Conservation (phyloP, 2,329 filamentous ascomycete species). For the Colletotrichum lini region DNA sequence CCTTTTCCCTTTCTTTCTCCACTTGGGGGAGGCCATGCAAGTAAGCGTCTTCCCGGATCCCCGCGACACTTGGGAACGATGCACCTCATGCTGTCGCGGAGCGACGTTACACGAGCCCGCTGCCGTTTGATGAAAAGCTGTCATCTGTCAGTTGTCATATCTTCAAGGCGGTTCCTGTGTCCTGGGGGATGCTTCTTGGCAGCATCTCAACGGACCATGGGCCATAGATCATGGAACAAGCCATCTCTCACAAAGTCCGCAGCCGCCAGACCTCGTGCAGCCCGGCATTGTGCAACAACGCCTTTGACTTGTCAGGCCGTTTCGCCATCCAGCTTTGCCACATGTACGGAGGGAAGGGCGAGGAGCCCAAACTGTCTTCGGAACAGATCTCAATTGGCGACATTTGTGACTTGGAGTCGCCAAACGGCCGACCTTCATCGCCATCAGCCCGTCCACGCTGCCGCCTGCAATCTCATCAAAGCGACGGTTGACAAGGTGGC, state of each 20-base stretch:
- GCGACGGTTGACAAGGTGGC: background rate
- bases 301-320: slow-evolving; percentile 26
- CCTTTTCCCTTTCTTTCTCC: slow-evolving; percentile 1
- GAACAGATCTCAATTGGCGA: background rate
- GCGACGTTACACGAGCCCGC: slow-evolving; percentile 30
- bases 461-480: slow-evolving; percentile 19
- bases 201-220: slow-evolving; percentile 28
- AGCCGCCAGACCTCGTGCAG: slow-evolving; percentile 14
- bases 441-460: slow-evolving; percentile 4
- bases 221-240: slow-evolving; percentile 19
- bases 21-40: slow-evolving; percentile 25
- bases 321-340: slow-evolving; percentile 26
- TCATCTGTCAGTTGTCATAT: slow-evolving; percentile 43
- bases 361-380: slow-evolving; percentile 1
- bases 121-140: slow-evolving; percentile 37
- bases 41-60: slow-evolving; percentile 36
- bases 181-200: slow-evolving; percentile 9
- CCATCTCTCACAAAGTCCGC: slow-evolving; percentile 25
- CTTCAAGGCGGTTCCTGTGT: slow-evolving; percentile 32
- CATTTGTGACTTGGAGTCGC: slow-evolving; percentile 17
- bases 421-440: slow-evolving; percentile 23
- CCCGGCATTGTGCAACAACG: slow-evolving; percentile 28
- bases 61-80: slow-evolving; percentile 28
- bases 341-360: background rate
- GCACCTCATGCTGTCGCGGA: slow-evolving; percentile 26